A percentile compares a stretch with the other conserved stretches of the same genome.
Evolutionary conservation across 2,329 filamentous ascomycete species (phyloP).

Genomic region (Dactylellina haptotyla): DNA sequence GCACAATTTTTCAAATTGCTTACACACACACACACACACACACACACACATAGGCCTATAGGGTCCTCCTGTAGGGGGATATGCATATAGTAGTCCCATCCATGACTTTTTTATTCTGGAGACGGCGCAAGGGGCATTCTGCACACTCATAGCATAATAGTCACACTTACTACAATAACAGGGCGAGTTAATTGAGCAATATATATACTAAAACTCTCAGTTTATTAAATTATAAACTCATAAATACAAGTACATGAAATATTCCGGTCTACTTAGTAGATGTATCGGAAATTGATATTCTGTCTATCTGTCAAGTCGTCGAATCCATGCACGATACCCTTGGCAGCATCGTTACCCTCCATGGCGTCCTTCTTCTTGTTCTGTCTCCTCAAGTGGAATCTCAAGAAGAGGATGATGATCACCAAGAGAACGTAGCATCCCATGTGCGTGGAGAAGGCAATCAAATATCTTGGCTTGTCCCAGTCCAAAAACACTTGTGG

Average conservation of each 20-base stretch:
- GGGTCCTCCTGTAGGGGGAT: too few relatives aligned
- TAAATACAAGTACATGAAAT: constrained; percentile 1
- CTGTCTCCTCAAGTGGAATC: constrained; percentile 69
- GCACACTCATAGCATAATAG: too few relatives aligned
- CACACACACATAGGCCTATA: too few relatives aligned
- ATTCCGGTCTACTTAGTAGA: constrained; percentile 61
- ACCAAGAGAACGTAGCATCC: constrained; percentile 74
- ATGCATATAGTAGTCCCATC: too few relatives aligned
- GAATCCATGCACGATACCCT: constrained; percentile 67
- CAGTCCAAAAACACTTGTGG: constrained; percentile 72
- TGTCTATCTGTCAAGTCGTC: constrained; percentile 72
- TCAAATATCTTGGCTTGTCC: constrained; percentile 74
- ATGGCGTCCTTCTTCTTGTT: constrained; percentile 67
- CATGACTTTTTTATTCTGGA: too few relatives aligned
- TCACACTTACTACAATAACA: too few relatives aligned
- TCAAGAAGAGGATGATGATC: constrained; percentile 68
- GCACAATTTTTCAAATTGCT: too few relatives aligned
- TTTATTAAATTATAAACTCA: neutral
- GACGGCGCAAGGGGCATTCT: too few relatives aligned
- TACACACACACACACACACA: too few relatives aligned
- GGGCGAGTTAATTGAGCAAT: too few relatives aligned
- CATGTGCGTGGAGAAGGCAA: constrained; percentile 75
- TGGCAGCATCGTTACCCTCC: constrained; percentile 62
- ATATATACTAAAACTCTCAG: neutral
- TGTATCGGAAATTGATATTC: constrained; percentile 71